Conservation (phyloP, 202 grass and related monocot species). For the Panicum virgatum region DNA sequence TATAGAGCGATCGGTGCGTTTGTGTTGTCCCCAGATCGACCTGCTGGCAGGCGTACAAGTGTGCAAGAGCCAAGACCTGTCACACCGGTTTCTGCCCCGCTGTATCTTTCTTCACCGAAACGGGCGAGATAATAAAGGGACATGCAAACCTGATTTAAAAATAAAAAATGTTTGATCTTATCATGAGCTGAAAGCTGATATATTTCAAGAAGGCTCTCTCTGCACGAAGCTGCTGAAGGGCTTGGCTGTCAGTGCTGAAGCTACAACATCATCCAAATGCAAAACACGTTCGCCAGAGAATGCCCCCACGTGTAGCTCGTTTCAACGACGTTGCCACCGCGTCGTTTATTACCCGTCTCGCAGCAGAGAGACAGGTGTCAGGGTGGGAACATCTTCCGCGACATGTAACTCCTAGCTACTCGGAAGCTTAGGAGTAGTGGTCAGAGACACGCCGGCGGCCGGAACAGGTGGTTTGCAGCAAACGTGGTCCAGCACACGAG, state of each 20-base stretch:
- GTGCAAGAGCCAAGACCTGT: conserved; percentile 2
- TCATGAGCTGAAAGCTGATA: not conserved
- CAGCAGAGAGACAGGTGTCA: not conserved
- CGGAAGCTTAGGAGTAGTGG: too few relatives aligned
- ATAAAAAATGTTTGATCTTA: not conserved
- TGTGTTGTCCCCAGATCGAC: too few relatives aligned
- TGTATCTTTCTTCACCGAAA: too few relatives aligned
- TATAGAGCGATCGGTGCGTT: not conserved
- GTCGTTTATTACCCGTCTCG: not conserved
- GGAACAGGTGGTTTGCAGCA: too few relatives aligned
- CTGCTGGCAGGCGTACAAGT: not conserved
- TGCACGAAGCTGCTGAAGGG: not conserved
- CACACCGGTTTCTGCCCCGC: not conserved
- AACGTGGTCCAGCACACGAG: too few relatives aligned
- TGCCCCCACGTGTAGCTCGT: not conserved
- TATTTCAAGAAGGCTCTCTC: too few relatives aligned
- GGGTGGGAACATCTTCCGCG: too few relatives aligned
- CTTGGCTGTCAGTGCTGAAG: too few relatives aligned
- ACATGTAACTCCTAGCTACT: too few relatives aligned
- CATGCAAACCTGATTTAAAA: not conserved
- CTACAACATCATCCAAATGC: not conserved
- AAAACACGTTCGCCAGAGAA: not conserved
- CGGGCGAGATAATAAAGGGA: too few relatives aligned
- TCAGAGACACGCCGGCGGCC: too few relatives aligned
- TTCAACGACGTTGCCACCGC: not conserved